Evolutionary conservation across 441 rosid species (phyloP).

Genomic region (Flueggea neowawraea): DNA sequence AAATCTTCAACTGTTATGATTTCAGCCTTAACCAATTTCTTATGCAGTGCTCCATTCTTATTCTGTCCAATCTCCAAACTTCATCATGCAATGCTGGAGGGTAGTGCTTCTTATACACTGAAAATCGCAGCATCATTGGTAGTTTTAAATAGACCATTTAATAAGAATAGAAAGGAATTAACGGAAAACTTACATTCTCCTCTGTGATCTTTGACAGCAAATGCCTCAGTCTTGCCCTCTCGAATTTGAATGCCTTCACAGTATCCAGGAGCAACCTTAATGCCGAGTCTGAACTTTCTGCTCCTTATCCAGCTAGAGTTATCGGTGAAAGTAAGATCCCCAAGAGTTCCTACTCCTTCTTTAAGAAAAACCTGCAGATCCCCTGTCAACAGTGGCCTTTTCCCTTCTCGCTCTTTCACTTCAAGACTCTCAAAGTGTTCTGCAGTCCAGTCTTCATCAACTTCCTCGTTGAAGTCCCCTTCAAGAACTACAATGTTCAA

Average conservation of each 20-base stretch:
- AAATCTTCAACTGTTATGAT: constrained; percentile 85
- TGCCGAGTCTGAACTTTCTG: constrained; percentile 96
- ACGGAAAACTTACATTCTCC: constrained; percentile 74
- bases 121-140: not conserved
- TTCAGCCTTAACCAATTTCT: constrained; percentile 58
- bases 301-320: constrained; percentile 99
- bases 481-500: constrained; percentile 83
- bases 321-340: constrained; percentile 93
- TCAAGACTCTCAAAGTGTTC: constrained; percentile 82
- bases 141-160: not conserved
- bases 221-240: constrained; percentile 96
- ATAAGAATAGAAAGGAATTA: not conserved
- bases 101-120: constrained; percentile 97
- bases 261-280: constrained; percentile 65
- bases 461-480: constrained; percentile 87
- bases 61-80: constrained; percentile 98
- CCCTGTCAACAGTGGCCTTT: constrained; percentile 89
- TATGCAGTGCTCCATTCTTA: constrained; percentile 97
- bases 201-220: constrained; percentile 97
- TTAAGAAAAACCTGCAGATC: constrained; percentile 75
- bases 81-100: constrained; percentile 95
- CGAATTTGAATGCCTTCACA: constrained; percentile 67
- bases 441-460: constrained; percentile 74
- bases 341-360: constrained; percentile 98
- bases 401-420: constrained; percentile 96